Conservation (phyloP, 2,329 filamentous ascomycete species). For the Tricladium varicosporioides region DNA sequence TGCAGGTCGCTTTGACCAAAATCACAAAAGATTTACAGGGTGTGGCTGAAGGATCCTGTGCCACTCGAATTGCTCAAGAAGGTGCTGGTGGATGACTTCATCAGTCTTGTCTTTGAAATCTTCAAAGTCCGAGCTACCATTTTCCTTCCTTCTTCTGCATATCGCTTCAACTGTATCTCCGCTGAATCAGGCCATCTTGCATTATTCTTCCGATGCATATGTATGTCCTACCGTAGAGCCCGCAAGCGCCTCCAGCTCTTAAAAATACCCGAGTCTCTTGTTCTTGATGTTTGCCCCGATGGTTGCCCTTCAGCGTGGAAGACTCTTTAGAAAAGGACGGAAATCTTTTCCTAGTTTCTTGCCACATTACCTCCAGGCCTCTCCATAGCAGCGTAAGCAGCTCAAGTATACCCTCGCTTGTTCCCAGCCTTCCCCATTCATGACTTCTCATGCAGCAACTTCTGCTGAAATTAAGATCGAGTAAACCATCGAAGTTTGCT, state of each 20-base stretch:
- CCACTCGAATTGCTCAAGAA: not conserved
- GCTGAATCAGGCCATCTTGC: not conserved
- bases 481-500: too few species aligned
- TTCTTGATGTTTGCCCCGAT: not conserved
- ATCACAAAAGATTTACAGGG: too few species aligned
- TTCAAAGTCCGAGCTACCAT: not conserved
- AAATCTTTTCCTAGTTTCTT: too few species aligned
- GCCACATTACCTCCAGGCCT: too few species aligned
- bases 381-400: too few species aligned
- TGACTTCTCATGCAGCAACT: too few species aligned
- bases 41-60: not conserved
- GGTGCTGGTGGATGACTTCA: not conserved
- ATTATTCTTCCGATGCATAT: not conserved
- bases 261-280: not conserved
- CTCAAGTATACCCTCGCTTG: too few species aligned
- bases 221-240: not conserved
- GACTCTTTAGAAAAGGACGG: not conserved
- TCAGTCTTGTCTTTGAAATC: not conserved
- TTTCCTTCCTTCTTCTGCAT: not conserved
- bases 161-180: not conserved
- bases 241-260: not conserved
- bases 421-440: too few species aligned
- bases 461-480: too few species aligned
- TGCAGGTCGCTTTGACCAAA: too few species aligned
- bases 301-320: not conserved